Evolutionary conservation across 768 basidiomycete species (phyloP).

Genomic region (Termitomyces sp.): DNA sequence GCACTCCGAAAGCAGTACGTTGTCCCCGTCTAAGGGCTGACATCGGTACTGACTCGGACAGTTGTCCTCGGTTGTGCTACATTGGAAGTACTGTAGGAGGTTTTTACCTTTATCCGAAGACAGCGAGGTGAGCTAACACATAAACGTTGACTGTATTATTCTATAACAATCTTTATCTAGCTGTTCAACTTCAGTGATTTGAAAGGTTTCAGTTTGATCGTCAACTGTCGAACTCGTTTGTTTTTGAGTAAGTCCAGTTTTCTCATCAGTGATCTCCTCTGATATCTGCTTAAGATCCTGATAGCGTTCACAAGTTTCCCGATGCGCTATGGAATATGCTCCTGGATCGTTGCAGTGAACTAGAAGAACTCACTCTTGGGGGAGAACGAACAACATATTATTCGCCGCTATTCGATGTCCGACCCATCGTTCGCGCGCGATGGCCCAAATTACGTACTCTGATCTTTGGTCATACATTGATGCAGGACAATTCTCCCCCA

Average conservation of each 20-base stretch:
- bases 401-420: slow-evolving; percentile 14
- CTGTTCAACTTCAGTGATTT: slow-evolving; percentile 19
- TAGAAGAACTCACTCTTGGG: slow-evolving; percentile 39
- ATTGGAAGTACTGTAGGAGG: slow-evolving; percentile 19
- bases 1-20: slow-evolving; percentile 15
- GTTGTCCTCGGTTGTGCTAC: slow-evolving; percentile 18
- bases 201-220: slow-evolving; percentile 15
- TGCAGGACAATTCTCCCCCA: slow-evolving; percentile 6
- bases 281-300: slow-evolving; percentile 4
- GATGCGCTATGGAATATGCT: slow-evolving; percentile 51
- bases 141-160: not conserved
- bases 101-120: slow-evolving; percentile 8
- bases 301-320: slow-evolving; percentile 12
- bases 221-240: slow-evolving; percentile 12
- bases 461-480: slow-evolving; percentile 14
- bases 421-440: slow-evolving; percentile 13
- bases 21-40: not conserved
- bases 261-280: not conserved
- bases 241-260: slow-evolving; percentile 5
- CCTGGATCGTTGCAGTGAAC: slow-evolving; percentile 34
- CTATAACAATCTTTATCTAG: slow-evolving; percentile 4
- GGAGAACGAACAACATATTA: slow-evolving; percentile 9
- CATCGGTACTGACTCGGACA: not conserved
- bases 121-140: slow-evolving; percentile 15
- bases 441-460: slow-evolving; percentile 18